Evolutionary conservation across 139 green algal species (phyloP).

Genomic region (Ettlia oleoabundans): DNA sequence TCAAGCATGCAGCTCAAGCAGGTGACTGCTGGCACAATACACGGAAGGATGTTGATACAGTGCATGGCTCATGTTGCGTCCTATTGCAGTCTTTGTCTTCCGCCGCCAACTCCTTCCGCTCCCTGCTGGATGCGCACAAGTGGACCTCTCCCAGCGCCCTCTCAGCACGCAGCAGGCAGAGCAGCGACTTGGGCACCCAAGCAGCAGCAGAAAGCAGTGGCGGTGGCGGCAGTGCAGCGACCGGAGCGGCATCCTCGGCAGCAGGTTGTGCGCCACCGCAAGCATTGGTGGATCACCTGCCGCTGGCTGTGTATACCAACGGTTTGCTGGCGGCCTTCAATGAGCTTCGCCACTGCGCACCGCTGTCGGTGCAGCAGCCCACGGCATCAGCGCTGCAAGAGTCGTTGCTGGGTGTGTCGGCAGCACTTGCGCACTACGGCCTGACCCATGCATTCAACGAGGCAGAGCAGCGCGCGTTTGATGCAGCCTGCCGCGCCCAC

Average conservation of each 20-base stretch:
- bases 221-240: not conserved
- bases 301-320: conserved; percentile 93
- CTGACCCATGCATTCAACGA: conserved; percentile 54
- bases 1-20: no score
- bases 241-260: not conserved
- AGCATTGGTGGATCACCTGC: conserved; percentile 88
- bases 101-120: conserved; percentile 76
- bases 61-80: no score
- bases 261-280: conserved; percentile 70
- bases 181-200: conserved; percentile 15
- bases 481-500: conserved; percentile 45
- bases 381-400: conserved; percentile 50
- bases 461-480: conserved; percentile 53
- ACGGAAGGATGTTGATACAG: no score
- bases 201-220: not conserved
- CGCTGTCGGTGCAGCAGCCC: conserved; percentile 35
- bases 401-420: conserved; percentile 58
- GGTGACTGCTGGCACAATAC: no score
- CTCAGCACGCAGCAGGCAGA: conserved; percentile 30
- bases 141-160: conserved; percentile 82
- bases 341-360: conserved; percentile 94
- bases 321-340: conserved; percentile 91
- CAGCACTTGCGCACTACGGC: conserved; percentile 67
- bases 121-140: conserved; percentile 83
- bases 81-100: conserved; percentile 20